These are phyloP conservation scores for Polysphondylium violaceum DNA, from an alignment of 78 protist genomes.

Conservation along the genomic window DNA sequence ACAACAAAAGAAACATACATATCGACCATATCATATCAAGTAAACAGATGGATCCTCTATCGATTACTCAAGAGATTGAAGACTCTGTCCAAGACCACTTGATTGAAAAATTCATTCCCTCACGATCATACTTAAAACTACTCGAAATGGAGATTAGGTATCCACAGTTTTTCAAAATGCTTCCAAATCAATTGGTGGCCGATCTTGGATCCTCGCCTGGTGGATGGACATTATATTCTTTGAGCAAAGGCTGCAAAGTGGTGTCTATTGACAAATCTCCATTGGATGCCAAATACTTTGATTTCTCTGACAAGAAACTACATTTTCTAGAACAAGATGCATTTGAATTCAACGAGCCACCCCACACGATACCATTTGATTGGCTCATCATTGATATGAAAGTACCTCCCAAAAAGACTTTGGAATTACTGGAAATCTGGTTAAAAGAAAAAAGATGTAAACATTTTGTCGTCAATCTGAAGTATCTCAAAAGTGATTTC, in stretches of 20 bases:
- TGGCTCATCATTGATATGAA: slow-evolving; percentile 58
- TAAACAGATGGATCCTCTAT: not conserved
- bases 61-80: not conserved
- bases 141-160: slow-evolving; percentile 3
- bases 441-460: not conserved
- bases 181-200: not conserved
- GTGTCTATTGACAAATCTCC: slow-evolving; percentile 35
- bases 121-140: slow-evolving; percentile 27
- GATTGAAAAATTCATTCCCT: not conserved
- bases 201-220: slow-evolving; percentile 56
- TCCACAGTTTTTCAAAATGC: not conserved
- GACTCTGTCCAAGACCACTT: too few relatives aligned
- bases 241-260: slow-evolving; percentile 26
- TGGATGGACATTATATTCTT: slow-evolving; percentile 42
- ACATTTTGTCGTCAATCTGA: slow-evolving; percentile 25
- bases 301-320: not conserved
- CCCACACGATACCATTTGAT: not conserved
- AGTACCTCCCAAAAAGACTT: slow-evolving; percentile 31
- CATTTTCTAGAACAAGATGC: not conserved
- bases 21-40: not conserved
- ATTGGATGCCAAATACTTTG: not conserved
- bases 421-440: slow-evolving; percentile 4
- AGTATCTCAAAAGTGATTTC: not conserved
- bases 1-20: not conserved
- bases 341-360: not conserved